Percentiles rank a stretch among this genome's conserved stretches.
phyloP scores from a whole-genome alignment of 2,329 filamentous ascomycete genomes.

The Ophiostoma triangulosporum region DNA sequence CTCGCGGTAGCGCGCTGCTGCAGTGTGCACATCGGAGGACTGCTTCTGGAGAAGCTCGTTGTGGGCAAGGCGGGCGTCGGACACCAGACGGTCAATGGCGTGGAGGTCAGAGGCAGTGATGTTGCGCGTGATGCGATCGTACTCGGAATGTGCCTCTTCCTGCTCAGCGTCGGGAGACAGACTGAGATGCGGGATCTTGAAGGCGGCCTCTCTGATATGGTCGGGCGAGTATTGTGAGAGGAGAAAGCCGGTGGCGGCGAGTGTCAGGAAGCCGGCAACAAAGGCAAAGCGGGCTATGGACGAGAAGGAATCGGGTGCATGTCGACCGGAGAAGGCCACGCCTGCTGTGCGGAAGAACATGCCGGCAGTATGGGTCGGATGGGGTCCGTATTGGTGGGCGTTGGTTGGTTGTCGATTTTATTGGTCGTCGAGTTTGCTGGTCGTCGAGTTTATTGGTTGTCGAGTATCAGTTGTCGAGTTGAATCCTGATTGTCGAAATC shows the following conservation, averaged over 20 bases:
- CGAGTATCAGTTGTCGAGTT: too few relatives aligned
- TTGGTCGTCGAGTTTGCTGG: too few relatives aligned
- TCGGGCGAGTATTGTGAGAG: slow-evolving; percentile 8
- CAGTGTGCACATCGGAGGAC: slow-evolving; percentile 25
- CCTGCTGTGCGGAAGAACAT: slow-evolving; percentile 9
- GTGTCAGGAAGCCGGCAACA: slow-evolving; percentile 8
- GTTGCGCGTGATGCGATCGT: slow-evolving; percentile 3
- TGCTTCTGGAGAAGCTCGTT: slow-evolving; percentile 26
- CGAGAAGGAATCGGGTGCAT: slow-evolving; percentile 7
- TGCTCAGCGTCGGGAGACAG: slow-evolving; percentile 4
- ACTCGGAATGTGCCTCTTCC: slow-evolving; percentile 1
- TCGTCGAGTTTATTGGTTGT: too few relatives aligned
- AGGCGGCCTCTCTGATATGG: neutral
- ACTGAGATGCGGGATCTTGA: slow-evolving; percentile 6
- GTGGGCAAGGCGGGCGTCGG: slow-evolving; percentile 25
- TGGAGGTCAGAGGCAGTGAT: slow-evolving; percentile 19
- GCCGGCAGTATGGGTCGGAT: neutral
- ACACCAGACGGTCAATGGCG: slow-evolving; percentile 32
- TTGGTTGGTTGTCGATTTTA: too few relatives aligned
- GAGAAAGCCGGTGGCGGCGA: slow-evolving; percentile 7
- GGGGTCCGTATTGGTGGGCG: too few relatives aligned
- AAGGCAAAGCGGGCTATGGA: slow-evolving; percentile 11
- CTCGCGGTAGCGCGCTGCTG: slow-evolving; percentile 23
- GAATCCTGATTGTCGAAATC: too few relatives aligned
- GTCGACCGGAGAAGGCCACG: slow-evolving; percentile 4